These are phyloP conservation scores for Citrullus mucosospermus DNA, from an alignment of 306 rosid genomes.

Conservation along the genomic window DNA sequence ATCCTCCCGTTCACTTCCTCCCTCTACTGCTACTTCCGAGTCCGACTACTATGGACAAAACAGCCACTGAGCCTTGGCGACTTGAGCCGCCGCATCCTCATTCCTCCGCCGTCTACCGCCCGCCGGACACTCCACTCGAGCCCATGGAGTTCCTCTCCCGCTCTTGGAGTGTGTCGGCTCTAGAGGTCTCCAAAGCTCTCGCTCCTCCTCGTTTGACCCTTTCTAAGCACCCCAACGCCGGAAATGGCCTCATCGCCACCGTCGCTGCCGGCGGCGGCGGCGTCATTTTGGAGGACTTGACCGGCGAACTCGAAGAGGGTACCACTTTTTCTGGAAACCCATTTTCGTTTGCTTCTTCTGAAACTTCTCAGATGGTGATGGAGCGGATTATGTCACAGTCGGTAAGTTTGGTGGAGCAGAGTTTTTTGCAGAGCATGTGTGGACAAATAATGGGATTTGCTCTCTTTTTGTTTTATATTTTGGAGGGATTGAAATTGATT, in stretches of 20 bases:
- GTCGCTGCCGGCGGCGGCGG: slow-evolving; percentile 7
- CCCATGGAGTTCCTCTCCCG: slow-evolving; percentile 99
- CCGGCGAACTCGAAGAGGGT: slow-evolving; percentile 46
- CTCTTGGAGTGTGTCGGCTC: slow-evolving; percentile 91
- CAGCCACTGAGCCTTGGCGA: slow-evolving; percentile 6
- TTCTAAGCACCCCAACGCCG: slow-evolving; percentile 21
- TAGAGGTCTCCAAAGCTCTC: slow-evolving; percentile 66
- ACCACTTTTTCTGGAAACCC: slow-evolving; percentile 57
- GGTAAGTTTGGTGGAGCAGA: slow-evolving; percentile 34
- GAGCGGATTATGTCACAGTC: slow-evolving; percentile 95
- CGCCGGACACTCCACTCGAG: slow-evolving; percentile 84
- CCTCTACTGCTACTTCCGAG: not conserved
- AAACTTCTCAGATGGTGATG: slow-evolving; percentile 86
- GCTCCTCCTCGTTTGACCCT: slow-evolving; percentile 36
- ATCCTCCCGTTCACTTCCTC: not conserved
- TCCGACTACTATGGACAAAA: not conserved
- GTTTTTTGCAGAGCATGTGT: slow-evolving; percentile 6
- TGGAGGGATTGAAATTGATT: slow-evolving; percentile 4
- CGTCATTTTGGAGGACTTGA: slow-evolving; percentile 46
- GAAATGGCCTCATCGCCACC: not conserved
- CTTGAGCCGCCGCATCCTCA: not conserved
- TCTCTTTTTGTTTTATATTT: not conserved
- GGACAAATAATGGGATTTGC: slow-evolving; percentile 21
- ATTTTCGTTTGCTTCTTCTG: slow-evolving; percentile 83
- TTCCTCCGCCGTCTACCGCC: not conserved